These are phyloP conservation scores for Alternaria solani DNA, from an alignment of 2,329 filamentous ascomycete genomes.

Conservation along the genomic window DNA sequence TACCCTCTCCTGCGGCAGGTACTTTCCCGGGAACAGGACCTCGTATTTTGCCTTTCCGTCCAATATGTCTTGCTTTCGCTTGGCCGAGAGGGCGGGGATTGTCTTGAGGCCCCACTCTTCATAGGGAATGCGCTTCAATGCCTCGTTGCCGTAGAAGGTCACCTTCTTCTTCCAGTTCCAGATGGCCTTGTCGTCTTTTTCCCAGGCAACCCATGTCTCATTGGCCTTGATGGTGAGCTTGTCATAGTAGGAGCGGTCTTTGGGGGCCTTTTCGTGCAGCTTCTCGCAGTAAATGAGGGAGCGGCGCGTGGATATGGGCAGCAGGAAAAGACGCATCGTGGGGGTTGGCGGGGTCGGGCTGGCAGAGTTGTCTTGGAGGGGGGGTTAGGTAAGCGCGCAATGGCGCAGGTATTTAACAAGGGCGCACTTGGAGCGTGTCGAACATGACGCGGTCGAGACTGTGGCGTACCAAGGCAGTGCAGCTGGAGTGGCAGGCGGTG, in stretches of 20 bases:
- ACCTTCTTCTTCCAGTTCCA: constrained; percentile 86
- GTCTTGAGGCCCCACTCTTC: constrained; percentile 99
- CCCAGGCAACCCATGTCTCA: constrained; percentile 84
- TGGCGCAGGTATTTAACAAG: constrained; percentile 19
- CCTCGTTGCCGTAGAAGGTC: constrained; percentile 84
- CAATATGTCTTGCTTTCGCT: constrained; percentile 69
- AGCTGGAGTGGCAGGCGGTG: neutral
- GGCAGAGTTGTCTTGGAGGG: neutral
- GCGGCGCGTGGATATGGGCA: constrained; percentile 90
- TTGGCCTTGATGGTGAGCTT: constrained; percentile 75
- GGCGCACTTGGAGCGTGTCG: neutral
- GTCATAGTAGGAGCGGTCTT: constrained; percentile 68
- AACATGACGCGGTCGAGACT: constrained; percentile 28
- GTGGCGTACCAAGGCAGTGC: constrained; percentile 13
- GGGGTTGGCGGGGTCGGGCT: neutral
- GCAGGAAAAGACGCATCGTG: constrained; percentile 87
- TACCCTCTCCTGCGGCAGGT: constrained; percentile 72
- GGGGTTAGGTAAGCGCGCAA: constrained; percentile 26
- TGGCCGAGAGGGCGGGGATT: constrained; percentile 79
- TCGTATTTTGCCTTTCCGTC: constrained; percentile 71
- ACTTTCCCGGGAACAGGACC: constrained; percentile 76
- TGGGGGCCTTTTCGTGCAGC: constrained; percentile 62
- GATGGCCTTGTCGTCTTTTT: constrained; percentile 71
- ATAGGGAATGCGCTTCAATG: constrained; percentile 87
- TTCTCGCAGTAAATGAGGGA: constrained; percentile 93